phyloP scores from a whole-genome alignment of 176 grass and related monocot genomes.

The Rhipidocladum racemiflorum region DNA sequence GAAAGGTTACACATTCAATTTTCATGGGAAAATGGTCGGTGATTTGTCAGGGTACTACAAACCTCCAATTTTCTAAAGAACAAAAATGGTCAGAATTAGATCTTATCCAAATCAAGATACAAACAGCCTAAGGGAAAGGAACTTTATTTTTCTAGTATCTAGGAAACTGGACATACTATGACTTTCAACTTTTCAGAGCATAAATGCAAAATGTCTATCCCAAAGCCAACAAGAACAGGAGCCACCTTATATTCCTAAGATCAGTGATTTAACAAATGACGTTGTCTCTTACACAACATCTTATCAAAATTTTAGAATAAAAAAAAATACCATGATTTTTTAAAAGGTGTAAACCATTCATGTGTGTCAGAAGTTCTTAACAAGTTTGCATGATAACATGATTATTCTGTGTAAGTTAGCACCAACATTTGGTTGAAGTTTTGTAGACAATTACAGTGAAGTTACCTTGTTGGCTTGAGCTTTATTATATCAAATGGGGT shows the following conservation, averaged over 20 bases:
- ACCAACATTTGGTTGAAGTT: constrained; percentile 4
- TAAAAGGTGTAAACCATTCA: neutral
- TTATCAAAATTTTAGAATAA: neutral
- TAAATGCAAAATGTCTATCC: neutral
- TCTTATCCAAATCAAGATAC: constrained; percentile 1
- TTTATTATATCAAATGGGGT: constrained; percentile 2
- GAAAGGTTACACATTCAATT: neutral
- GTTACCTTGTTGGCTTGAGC: neutral
- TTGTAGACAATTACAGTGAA: neutral
- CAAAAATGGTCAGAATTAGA: neutral
- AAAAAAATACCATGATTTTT: neutral
- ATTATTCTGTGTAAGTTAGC: constrained; percentile 21
- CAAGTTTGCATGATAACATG: neutral
- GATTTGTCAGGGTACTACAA: neutral
- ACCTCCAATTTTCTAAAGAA: neutral
- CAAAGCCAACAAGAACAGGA: neutral
- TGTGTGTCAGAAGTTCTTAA: neutral
- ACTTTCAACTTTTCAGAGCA: neutral
- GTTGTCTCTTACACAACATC: neutral
- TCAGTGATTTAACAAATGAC: neutral
- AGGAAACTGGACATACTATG: neutral
- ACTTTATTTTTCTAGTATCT: neutral
- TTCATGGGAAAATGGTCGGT: neutral
- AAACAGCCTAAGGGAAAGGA: neutral
- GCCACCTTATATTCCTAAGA: neutral